Conservation (phyloP, 1,139 yeast species). For the Debaryomyces psychrophilus region DNA sequence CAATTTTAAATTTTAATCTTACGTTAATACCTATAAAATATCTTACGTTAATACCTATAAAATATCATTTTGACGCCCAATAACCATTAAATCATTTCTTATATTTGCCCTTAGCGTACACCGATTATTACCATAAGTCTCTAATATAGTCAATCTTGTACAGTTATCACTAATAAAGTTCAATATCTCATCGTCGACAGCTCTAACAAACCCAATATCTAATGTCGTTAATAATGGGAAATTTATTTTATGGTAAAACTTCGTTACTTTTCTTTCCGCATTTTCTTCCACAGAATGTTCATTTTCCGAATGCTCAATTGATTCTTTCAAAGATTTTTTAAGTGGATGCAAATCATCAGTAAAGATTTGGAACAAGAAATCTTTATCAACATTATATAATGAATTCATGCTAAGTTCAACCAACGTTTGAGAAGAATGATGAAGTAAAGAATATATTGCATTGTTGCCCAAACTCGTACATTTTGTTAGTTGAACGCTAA, state of each 20-base stretch:
- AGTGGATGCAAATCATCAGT: slow-evolving; percentile 39
- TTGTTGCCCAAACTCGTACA: slow-evolving; percentile 67
- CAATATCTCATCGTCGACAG: slow-evolving; percentile 67
- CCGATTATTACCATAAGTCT: slow-evolving; percentile 76
- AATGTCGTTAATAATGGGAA: slow-evolving; percentile 62
- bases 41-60: slow-evolving; percentile 25
- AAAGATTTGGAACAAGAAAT: slow-evolving; percentile 48
- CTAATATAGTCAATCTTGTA: slow-evolving; percentile 63
- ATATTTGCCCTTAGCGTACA: slow-evolving; percentile 60
- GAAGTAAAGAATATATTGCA: slow-evolving; percentile 60
- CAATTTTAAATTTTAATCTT: background rate
- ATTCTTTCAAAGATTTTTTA: slow-evolving; percentile 33
- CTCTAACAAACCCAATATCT: slow-evolving; percentile 77
- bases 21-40: background rate
- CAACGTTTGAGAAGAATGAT: slow-evolving; percentile 67
- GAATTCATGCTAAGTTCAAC: slow-evolving; percentile 76
- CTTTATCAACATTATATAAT: slow-evolving; percentile 55
- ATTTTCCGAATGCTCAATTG: slow-evolving; percentile 13
- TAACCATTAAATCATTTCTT: slow-evolving; percentile 59
- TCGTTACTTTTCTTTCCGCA: background rate
- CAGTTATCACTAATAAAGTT: slow-evolving; percentile 57
- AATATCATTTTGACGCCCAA: slow-evolving; percentile 78
- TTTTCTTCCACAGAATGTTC: slow-evolving; percentile 15
- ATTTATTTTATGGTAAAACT: slow-evolving; percentile 25
- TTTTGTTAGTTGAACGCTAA: slow-evolving; percentile 62